Percentiles rank a stretch among this genome's conserved stretches.
Evolutionary conservation across 495 filamentous ascomycete genomes (phyloP).

Genomic region (Monascus purpureus): DNA sequence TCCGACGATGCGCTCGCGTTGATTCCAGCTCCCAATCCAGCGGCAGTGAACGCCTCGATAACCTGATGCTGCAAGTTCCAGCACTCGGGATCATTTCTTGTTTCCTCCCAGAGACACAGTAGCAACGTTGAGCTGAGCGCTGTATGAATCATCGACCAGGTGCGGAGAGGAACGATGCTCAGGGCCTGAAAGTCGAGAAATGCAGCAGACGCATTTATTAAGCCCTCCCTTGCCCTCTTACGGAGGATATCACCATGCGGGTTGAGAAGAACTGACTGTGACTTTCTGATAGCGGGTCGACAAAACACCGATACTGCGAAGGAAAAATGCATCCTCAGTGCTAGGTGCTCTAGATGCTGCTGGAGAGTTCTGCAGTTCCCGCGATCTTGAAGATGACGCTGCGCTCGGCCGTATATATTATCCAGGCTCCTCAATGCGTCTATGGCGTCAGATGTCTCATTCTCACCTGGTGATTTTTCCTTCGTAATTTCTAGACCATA

Average conservation of each 20-base stretch:
- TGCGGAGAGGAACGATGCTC: slow-evolving; percentile 19
- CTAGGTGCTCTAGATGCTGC: slow-evolving; percentile 21
- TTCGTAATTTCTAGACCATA: slow-evolving; percentile 12
- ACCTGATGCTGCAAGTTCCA: slow-evolving; percentile 18
- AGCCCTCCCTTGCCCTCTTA: slow-evolving; percentile 12
- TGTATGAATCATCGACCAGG: slow-evolving; percentile 27
- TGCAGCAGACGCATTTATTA: slow-evolving; percentile 18
- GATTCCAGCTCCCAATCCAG: slow-evolving; percentile 6
- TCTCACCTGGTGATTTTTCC: slow-evolving; percentile 1
- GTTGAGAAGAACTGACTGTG: neutral
- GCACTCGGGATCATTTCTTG: slow-evolving; percentile 20
- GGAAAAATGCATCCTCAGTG: slow-evolving; percentile 20
- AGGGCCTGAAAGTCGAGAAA: slow-evolving; percentile 23
- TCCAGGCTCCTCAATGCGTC: slow-evolving; percentile 13
- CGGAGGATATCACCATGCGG: slow-evolving; percentile 8
- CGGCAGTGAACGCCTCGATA: slow-evolving; percentile 19
- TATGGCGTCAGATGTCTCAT: slow-evolving; percentile 8
- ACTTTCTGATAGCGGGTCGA: slow-evolving; percentile 21
- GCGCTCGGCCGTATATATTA: slow-evolving; percentile 7
- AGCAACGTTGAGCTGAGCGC: slow-evolving; percentile 23
- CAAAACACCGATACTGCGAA: slow-evolving; percentile 18
- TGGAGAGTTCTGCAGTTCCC: slow-evolving; percentile 17
- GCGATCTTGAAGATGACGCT: slow-evolving; percentile 10
- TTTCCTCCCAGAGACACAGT: slow-evolving; percentile 27
- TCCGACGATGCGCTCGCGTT: slow-evolving; percentile 5